phyloP scores from a whole-genome alignment of 352 stramenopile species.

The Globisporangium nagaii region DNA sequence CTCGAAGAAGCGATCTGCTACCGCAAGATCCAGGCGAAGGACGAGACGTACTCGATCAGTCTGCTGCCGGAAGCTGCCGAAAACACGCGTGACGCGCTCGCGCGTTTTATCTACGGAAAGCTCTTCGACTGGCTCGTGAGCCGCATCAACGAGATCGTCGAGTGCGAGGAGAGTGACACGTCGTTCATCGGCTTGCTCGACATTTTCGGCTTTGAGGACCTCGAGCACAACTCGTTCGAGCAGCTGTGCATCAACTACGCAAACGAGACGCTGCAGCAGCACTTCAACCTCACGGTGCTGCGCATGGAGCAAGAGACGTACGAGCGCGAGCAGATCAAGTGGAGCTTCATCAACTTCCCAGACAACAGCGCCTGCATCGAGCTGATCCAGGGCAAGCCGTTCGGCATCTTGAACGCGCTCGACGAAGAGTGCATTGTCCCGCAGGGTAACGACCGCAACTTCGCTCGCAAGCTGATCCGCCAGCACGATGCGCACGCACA shows the following conservation, averaged over 20 bases:
- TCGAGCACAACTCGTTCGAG: conserved; percentile 92
- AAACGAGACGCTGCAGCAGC: conserved; percentile 91
- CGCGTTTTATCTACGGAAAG: conserved; percentile 93
- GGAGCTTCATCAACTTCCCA: conserved; percentile 88
- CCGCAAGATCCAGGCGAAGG: conserved; percentile 91
- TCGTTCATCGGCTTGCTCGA: conserved; percentile 79
- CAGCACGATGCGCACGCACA: conserved; percentile 64
- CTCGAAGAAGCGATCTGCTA: conserved; percentile 90
- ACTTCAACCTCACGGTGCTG: conserved; percentile 89
- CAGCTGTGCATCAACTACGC: conserved; percentile 94
- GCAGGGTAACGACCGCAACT: conserved; percentile 84
- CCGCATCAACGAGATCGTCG: conserved; percentile 84
- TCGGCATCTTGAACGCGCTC: conserved; percentile 76
- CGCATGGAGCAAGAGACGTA: conserved; percentile 87
- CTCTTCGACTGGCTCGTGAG: conserved; percentile 92
- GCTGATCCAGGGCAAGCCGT: conserved; percentile 84
- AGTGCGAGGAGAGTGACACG: conserved; percentile 40
- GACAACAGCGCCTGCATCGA: conserved; percentile 89
- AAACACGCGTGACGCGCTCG: conserved; percentile 91
- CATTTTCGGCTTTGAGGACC: conserved; percentile 87
- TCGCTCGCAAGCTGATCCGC: conserved; percentile 75
- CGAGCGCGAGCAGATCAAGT: conserved; percentile 82
- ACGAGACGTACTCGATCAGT: conserved; percentile 86
- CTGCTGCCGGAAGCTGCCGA: conserved; percentile 61
- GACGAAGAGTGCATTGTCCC: conserved; percentile 90